These are phyloP conservation scores for Hypoxylon fuscum DNA, from an alignment of 495 filamentous ascomycete species.

Conservation along the genomic window DNA sequence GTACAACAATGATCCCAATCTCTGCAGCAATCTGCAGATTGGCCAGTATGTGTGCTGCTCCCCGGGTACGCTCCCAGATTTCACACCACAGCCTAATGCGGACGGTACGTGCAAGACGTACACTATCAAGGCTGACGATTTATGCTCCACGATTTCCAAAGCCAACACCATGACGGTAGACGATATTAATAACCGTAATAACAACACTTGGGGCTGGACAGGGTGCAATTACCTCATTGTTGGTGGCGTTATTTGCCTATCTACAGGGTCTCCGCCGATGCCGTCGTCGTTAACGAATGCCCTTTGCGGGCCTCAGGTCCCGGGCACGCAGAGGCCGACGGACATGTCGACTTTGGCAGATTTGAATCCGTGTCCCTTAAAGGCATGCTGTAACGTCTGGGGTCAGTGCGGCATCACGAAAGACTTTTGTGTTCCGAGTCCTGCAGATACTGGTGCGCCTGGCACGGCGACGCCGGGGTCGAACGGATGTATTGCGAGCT, in stretches of 20 bases:
- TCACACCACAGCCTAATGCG: conserved; percentile 44
- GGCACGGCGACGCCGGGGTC: conserved; percentile 46
- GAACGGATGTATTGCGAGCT: conserved; percentile 60
- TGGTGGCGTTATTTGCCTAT: background rate
- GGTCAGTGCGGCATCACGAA: conserved; percentile 59
- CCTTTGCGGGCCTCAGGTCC: background rate
- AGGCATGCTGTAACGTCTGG: conserved; percentile 50
- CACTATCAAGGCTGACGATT: background rate
- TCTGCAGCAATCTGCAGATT: conserved; percentile 46
- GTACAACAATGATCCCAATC: conserved; percentile 41
- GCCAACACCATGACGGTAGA: background rate
- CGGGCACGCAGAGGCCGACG: background rate
- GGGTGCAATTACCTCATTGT: background rate
- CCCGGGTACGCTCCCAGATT: conserved; percentile 47
- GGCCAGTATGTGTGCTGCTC: conserved; percentile 58
- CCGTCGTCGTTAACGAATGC: background rate
- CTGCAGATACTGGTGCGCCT: conserved; percentile 43
- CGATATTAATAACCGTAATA: background rate
- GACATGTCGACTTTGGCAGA: background rate
- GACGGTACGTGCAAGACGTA: background rate
- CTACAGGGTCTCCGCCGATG: background rate
- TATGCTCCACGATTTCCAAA: background rate
- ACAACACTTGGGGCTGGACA: background rate
- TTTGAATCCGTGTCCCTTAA: conserved; percentile 3
- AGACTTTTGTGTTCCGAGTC: conserved; percentile 54